Evolutionary conservation across 2,329 filamentous ascomycete species (phyloP).

Genomic region (Aspergillus ochraceoroseus): DNA sequence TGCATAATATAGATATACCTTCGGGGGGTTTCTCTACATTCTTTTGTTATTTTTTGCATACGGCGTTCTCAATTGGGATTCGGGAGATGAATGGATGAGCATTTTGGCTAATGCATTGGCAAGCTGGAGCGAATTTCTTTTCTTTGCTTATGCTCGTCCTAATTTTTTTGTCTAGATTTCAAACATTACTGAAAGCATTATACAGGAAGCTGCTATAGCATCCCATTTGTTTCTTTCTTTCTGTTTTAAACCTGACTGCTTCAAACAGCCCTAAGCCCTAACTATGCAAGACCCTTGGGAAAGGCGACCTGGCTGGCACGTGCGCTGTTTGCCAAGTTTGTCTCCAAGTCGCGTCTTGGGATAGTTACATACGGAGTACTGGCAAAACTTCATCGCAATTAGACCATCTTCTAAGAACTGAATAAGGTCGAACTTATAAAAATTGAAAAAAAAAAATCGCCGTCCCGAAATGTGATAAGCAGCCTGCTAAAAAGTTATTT

Average conservation of each 20-base stretch:
- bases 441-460: too few relatives aligned
- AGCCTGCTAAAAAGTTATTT: too few relatives aligned
- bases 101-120: conserved; percentile 13
- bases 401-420: too few relatives aligned
- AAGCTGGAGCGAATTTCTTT: conserved; percentile 8
- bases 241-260: background rate
- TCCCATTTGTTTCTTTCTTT: background rate
- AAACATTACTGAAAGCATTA: background rate
- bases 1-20: conserved; percentile 22
- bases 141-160: background rate
- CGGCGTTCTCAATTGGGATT: conserved; percentile 12
- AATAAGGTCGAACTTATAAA: too few relatives aligned
- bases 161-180: background rate
- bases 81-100: conserved; percentile 6
- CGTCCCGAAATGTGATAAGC: too few relatives aligned
- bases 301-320: conserved; percentile 3
- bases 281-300: too few relatives aligned
- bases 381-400: too few relatives aligned
- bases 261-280: conserved; percentile 14
- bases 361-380: too few relatives aligned
- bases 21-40: conserved; percentile 7
- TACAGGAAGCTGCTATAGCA: too few relatives aligned
- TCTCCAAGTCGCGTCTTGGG: conserved; percentile 9
- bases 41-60: conserved; percentile 2
- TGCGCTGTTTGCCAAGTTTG: conserved; percentile 14